Conservation (phyloP, 2,329 filamentous ascomycete genomes). For the Coniella lustricola region DNA sequence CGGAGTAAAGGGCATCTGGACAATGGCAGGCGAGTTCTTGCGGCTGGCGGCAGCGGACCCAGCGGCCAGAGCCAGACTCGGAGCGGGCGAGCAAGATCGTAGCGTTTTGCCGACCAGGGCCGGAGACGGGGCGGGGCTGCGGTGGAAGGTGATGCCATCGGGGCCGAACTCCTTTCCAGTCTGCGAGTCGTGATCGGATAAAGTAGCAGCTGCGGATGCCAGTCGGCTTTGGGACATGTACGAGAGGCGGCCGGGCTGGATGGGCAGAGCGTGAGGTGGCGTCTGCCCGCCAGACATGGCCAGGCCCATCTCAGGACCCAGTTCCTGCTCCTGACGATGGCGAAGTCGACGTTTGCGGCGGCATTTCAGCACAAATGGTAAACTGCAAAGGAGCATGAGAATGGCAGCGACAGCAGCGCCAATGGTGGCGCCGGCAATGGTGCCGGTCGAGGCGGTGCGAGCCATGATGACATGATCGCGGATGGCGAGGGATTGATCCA, state of each 20-base stretch:
- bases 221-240: slow-evolving; percentile 14
- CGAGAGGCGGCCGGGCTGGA: slow-evolving; percentile 8
- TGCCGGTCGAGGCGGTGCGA: slow-evolving; percentile 18
- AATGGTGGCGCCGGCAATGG: slow-evolving; percentile 28
- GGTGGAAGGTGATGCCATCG: slow-evolving; percentile 15
- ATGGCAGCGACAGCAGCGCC: slow-evolving; percentile 25
- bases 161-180: slow-evolving; percentile 13
- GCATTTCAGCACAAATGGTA: slow-evolving; percentile 27
- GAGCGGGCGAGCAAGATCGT: slow-evolving; percentile 13
- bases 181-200: slow-evolving; percentile 15
- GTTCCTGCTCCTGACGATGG: slow-evolving; percentile 17
- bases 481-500: slow-evolving; percentile 7
- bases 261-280: slow-evolving; percentile 7
- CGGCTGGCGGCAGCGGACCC: slow-evolving; percentile 5
- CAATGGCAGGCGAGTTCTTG: slow-evolving; percentile 12
- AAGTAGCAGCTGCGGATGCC: slow-evolving; percentile 13
- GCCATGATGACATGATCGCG: slow-evolving; percentile 16
- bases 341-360: slow-evolving; percentile 19
- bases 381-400: slow-evolving; percentile 25
- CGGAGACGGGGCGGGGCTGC: slow-evolving; percentile 10
- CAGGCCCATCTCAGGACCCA: slow-evolving; percentile 22
- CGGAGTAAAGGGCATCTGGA: slow-evolving; percentile 11
- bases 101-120: slow-evolving; percentile 6
- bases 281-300: slow-evolving; percentile 18
- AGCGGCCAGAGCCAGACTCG: slow-evolving; percentile 9